Evolutionary conservation across 2,329 filamentous ascomycete genomes (phyloP), one percentile per base, ranked within the genome.

Genomic region (Pseudogymnoascus sp.): DNA sequence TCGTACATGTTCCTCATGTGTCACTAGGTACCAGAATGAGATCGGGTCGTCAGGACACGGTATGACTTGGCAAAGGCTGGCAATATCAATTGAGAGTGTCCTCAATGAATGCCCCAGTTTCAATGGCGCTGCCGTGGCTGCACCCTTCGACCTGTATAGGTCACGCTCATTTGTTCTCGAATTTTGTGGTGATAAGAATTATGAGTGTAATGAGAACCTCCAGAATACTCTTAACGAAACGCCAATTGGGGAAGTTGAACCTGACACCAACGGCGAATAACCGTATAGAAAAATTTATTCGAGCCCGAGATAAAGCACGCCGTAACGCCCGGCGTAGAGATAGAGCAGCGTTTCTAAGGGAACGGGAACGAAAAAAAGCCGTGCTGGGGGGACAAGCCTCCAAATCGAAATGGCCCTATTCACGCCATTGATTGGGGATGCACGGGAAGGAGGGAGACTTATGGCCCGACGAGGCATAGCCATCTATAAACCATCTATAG

Each of bases 11-110:
- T 1, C 25, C 14, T 4, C 25, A 3, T 50, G 43, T 28, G 14
- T 2, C 4, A 2, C 1, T 20, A 9, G 3, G 22, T n/a, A 11
- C 25, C 3, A 1, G 11, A 1, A 7, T 6, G n/a, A 12, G 4
- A n/a, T 50, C 30, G 43, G 43, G 25, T 12, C 3, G 11, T 30
- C 25, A 50, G 43, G 25, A 18, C 43, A 50, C 6, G 1, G 25
- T 18, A 18, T 30, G 22, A 2, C 4, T 11, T 50, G 43, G 43
- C 43, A 50, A 50, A 30, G 22, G 25, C 3, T 50, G 6, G 25
- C 43, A 30, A 30, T 30, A 4, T 30, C 43, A 16, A 50, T 50
- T 30, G 43, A 50, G 43, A 6, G 16, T 16, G 14, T 11, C 43
- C n/a, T 50, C 43, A 50, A 30, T 14, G 14, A 50, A 7, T 16